phyloP scores from a whole-genome alignment of 495 filamentous ascomycete genomes.

The Aspergillus nanangensis region DNA sequence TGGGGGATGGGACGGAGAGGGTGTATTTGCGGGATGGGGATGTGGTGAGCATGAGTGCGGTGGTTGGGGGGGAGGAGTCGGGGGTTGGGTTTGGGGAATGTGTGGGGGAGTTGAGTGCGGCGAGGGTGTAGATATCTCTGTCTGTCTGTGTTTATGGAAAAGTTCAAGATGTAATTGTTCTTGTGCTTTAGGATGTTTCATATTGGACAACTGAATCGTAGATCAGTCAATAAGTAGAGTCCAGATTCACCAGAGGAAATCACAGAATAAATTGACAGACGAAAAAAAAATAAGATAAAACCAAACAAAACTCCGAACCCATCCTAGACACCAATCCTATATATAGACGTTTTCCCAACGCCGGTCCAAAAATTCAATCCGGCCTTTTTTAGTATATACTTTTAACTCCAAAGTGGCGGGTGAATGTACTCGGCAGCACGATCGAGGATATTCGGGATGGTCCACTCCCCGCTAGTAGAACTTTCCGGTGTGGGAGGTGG shows the following conservation, averaged over 20 bases:
- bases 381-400: not conserved
- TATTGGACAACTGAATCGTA: not conserved
- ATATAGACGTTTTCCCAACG: too few species aligned
- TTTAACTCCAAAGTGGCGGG: slow-evolving; percentile 40
- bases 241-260: too few species aligned
- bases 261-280: too few species aligned
- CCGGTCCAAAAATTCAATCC: not conserved
- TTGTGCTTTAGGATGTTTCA: not conserved
- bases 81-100: slow-evolving; percentile 67
- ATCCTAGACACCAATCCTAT: too few species aligned
- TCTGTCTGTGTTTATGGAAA: too few species aligned
- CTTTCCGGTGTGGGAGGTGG: slow-evolving; percentile 46
- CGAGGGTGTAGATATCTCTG: slow-evolving; percentile 5
- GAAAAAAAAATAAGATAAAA: too few species aligned
- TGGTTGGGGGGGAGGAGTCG: slow-evolving; percentile 46
- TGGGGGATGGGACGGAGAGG: slow-evolving; percentile 53
- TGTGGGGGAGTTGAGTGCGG: slow-evolving; percentile 44
- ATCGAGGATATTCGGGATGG: slow-evolving; percentile 41
- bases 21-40: slow-evolving; percentile 76
- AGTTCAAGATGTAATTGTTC: not conserved
- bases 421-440: slow-evolving; percentile 46
- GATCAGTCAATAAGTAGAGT: too few species aligned
- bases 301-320: not conserved
- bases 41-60: slow-evolving; percentile 61
- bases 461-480: slow-evolving; percentile 45